phyloP scores from a whole-genome alignment of 2,329 filamentous ascomycete genomes.

The Pyrenochaeta sp. region DNA sequence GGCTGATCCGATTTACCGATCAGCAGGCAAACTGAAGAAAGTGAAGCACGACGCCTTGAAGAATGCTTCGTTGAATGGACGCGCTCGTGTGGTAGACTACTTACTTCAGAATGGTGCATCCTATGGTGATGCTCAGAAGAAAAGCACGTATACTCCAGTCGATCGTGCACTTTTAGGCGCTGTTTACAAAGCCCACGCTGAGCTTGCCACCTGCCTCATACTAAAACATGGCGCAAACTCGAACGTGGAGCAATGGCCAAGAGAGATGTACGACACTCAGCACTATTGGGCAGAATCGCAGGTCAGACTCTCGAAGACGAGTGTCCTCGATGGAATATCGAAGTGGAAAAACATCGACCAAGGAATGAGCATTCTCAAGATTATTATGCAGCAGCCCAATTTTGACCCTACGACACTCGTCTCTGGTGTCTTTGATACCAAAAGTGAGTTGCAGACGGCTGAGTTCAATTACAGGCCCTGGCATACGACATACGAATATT shows the following conservation, averaged over 20 bases:
- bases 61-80: slow-evolving; percentile 21
- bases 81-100: slow-evolving; percentile 20
- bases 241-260: slow-evolving; percentile 26
- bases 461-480: slow-evolving; percentile 21
- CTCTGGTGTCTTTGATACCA: slow-evolving; percentile 24
- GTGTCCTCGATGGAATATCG: slow-evolving; percentile 23
- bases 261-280: slow-evolving; percentile 23
- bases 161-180: slow-evolving; percentile 22
- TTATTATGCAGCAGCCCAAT: slow-evolving; percentile 20
- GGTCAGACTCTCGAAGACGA: slow-evolving; percentile 23
- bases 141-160: slow-evolving; percentile 12
- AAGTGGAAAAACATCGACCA: slow-evolving; percentile 23
- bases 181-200: slow-evolving; percentile 23
- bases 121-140: slow-evolving; percentile 21
- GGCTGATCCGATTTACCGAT: slow-evolving; percentile 14
- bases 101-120: slow-evolving; percentile 21
- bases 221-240: slow-evolving; percentile 21
- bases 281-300: slow-evolving; percentile 24
- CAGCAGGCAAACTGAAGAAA: slow-evolving; percentile 17
- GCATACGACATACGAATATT: slow-evolving; percentile 26
- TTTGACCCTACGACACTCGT: slow-evolving; percentile 20
- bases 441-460: slow-evolving; percentile 20
- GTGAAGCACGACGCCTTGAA: slow-evolving; percentile 24
- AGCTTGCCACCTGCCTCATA: slow-evolving; percentile 22
- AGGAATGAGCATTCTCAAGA: slow-evolving; percentile 19